A percentile compares a stretch with the other conserved stretches of the same genome.
phyloP scores from a whole-genome alignment of 2,329 filamentous ascomycete genomes.

The Fusarium zealandicum region DNA sequence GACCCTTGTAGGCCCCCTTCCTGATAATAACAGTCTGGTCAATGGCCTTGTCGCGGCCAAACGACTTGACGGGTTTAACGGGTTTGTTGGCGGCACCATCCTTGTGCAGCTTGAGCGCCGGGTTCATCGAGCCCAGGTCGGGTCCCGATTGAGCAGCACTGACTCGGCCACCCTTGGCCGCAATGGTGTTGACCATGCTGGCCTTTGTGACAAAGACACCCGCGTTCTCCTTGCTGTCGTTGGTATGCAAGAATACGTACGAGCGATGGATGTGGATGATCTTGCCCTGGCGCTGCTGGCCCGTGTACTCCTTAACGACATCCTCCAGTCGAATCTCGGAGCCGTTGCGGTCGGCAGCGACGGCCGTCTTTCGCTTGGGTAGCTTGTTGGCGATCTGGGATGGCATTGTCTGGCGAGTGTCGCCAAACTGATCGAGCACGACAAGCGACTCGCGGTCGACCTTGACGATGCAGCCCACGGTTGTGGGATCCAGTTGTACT shows the following conservation, averaged over 20 bases:
- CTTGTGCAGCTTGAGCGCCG: conserved; percentile 77
- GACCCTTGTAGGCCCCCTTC: conserved; percentile 88
- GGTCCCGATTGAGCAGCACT: conserved; percentile 68
- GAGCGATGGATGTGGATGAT: conserved; percentile 94
- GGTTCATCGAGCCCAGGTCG: conserved; percentile 91
- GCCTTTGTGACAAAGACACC: conserved; percentile 89
- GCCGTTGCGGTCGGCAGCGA: conserved; percentile 91
- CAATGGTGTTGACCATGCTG: conserved; percentile 85
- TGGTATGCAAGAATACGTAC: conserved; percentile 89
- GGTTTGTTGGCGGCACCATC: conserved; percentile 59
- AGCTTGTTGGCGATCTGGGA: conserved; percentile 93
- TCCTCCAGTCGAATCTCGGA: conserved; percentile 93
- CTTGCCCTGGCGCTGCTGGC: conserved; percentile 84
- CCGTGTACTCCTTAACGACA: conserved; percentile 87
- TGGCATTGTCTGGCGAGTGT: conserved; percentile 81
- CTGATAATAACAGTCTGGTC: conserved; percentile 91
- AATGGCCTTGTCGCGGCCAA: conserved; percentile 82
- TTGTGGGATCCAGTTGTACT: conserved; percentile 90
- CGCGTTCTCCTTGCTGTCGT: conserved; percentile 83
- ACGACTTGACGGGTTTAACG: conserved; percentile 73
- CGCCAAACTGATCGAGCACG: conserved; percentile 89
- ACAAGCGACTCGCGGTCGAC: conserved; percentile 92
- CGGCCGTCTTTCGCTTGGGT: conserved; percentile 79
- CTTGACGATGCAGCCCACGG: conserved; percentile 92
- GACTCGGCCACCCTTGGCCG: conserved; percentile 89